Percentiles rank a stretch among this genome's conserved stretches.
These are phyloP conservation scores for Fusarium algeriense DNA, from an alignment of 2,329 filamentous ascomycete genomes.

Conservation along the genomic window DNA sequence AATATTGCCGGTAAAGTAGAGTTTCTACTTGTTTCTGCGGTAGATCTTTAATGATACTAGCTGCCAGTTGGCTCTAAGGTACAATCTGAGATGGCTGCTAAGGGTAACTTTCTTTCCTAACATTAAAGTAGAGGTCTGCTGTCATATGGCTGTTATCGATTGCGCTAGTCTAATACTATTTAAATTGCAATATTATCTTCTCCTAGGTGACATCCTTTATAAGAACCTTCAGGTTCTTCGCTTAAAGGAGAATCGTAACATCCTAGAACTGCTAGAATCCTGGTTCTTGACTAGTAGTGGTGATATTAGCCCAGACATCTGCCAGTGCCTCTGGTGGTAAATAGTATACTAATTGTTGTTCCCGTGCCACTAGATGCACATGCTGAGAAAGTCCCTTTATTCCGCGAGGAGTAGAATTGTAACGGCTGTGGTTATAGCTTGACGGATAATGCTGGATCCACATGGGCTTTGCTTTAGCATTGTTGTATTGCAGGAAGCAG, in stretches of 20 bases:
- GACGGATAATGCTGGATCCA: conserved; percentile 15
- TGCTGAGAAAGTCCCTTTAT: background rate
- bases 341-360: conserved; percentile 4
- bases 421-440: background rate
- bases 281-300: background rate
- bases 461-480: conserved; percentile 4
- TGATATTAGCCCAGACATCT: background rate
- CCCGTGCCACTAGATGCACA: conserved; percentile 8
- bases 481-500: background rate
- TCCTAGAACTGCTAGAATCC: background rate
- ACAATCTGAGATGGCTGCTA: background rate
- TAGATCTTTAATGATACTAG: too few relatives aligned
- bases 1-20: too few relatives aligned
- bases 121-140: background rate
- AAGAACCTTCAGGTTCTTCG: background rate
- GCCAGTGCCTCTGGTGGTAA: conserved; percentile 6
- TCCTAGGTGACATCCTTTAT: background rate
- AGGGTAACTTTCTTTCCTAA: background rate
- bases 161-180: background rate
- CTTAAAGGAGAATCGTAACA: background rate
- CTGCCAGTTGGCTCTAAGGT: too few relatives aligned
- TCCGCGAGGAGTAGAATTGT: background rate
- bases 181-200: background rate
- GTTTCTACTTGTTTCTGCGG: too few relatives aligned
- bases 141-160: background rate